These are phyloP conservation scores for Ploettnerulaceae sp. DNA, from an alignment of 2,329 filamentous ascomycete genomes.

Conservation along the genomic window DNA sequence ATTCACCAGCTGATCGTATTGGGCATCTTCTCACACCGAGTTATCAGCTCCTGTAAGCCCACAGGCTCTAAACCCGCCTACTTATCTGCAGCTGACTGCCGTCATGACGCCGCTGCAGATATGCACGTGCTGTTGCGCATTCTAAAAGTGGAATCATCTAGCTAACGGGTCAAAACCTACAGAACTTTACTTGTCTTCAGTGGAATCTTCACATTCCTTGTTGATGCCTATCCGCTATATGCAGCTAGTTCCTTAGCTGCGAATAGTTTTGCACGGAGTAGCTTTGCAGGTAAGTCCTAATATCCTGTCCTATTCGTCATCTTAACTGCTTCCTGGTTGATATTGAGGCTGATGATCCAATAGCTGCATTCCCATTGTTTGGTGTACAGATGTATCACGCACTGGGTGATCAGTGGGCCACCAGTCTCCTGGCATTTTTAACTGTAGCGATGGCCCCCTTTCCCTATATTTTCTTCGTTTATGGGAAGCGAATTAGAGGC, in stretches of 20 bases:
- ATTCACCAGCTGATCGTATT: not conserved
- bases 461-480: conserved; percentile 58
- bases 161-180: conserved; percentile 28
- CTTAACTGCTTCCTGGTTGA: not conserved
- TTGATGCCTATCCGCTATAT: conserved; percentile 72
- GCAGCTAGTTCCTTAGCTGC: conserved; percentile 76
- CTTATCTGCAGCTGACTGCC: not conserved
- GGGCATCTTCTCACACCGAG: not conserved
- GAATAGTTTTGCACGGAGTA: conserved; percentile 73
- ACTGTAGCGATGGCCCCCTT: conserved; percentile 59
- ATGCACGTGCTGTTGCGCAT: conserved; percentile 22
- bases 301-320: not conserved
- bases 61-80: not conserved
- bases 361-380: conserved; percentile 72
- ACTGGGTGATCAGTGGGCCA: conserved; percentile 67
- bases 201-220: conserved; percentile 79
- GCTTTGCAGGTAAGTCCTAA: conserved; percentile 52
- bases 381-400: conserved; percentile 66
- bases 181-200: conserved; percentile 75
- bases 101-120: conserved; percentile 3
- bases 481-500: conserved; percentile 52
- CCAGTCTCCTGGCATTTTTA: conserved; percentile 56
- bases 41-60: not conserved
- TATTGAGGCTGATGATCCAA: conserved; percentile 20
- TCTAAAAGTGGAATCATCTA: conserved; percentile 15